Evolutionary conservation across 2,329 filamentous ascomycete genomes (phyloP).

Genomic region (Fusarium lateritium): DNA sequence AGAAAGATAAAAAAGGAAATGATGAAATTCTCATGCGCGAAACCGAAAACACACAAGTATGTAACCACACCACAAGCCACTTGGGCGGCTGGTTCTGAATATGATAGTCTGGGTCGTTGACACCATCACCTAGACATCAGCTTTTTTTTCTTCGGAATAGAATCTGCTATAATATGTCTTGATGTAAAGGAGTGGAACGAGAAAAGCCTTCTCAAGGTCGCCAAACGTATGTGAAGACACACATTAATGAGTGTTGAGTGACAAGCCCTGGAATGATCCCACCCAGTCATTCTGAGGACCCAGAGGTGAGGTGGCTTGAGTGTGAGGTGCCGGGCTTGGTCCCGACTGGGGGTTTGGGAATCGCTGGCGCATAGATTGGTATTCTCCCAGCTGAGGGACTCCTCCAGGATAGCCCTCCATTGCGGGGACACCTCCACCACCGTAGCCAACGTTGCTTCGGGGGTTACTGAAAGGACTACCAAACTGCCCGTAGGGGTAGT

Average conservation of each 20-base stretch:
- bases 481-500: conserved; percentile 55
- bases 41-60: conserved; percentile 24
- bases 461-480: conserved; percentile 54
- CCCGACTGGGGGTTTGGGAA: conserved; percentile 60
- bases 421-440: conserved; percentile 47
- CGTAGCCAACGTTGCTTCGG: conserved; percentile 51
- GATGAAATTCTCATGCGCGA: conserved; percentile 14
- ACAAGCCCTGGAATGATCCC: conserved; percentile 77
- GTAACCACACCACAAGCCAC: conserved; percentile 28
- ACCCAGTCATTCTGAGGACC: conserved; percentile 72
- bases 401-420: conserved; percentile 51
- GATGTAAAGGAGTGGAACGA: conserved; percentile 21
- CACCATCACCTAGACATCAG: conserved; percentile 17
- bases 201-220: conserved; percentile 13
- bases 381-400: conserved; percentile 59
- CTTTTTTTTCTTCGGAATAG: conserved; percentile 18
- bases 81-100: conserved; percentile 26
- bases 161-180: conserved; percentile 7
- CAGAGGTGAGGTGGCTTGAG: conserved; percentile 60
- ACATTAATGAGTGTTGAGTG: conserved; percentile 73
- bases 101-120: conserved; percentile 22
- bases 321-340: conserved; percentile 54
- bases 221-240: conserved; percentile 21
- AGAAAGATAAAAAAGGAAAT: conserved; percentile 35
- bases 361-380: conserved; percentile 63